Percentiles rank a stretch among this genome's conserved stretches.
Conservation (phyloP, 2,329 filamentous ascomycete species). For the Trichoderma arundinaceum region DNA sequence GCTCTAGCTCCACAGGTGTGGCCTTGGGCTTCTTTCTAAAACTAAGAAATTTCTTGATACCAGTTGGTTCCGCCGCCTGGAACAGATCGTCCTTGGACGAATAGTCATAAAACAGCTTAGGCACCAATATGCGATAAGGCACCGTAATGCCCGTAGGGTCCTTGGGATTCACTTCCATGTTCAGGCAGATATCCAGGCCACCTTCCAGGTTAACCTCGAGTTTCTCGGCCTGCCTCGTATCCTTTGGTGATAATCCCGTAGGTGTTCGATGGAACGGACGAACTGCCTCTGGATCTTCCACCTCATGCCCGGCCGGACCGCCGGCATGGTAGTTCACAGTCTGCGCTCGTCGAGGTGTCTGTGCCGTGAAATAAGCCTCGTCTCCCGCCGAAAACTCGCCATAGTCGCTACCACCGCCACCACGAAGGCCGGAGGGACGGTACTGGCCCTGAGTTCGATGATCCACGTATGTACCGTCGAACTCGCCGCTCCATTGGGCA, state of each 20-base stretch:
- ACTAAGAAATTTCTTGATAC: constrained; percentile 55
- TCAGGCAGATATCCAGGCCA: constrained; percentile 84
- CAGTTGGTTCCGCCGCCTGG: constrained; percentile 41
- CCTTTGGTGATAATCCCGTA: constrained; percentile 69
- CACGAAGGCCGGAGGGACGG: constrained; percentile 45
- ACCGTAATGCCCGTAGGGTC: constrained; percentile 88
- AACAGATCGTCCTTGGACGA: constrained; percentile 49
- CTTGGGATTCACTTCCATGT: constrained; percentile 83
- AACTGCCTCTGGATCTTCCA: constrained; percentile 35
- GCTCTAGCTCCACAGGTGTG: background rate
- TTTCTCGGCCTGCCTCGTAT: constrained; percentile 59
- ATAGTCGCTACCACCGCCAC: constrained; percentile 52
- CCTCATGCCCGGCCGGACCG: constrained; percentile 36
- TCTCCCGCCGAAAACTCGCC: constrained; percentile 62
- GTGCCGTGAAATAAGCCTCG: constrained; percentile 61
- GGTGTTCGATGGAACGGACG: constrained; percentile 69
- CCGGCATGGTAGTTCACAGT: constrained; percentile 39
- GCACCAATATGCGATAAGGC: constrained; percentile 86
- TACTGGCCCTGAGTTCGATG: constrained; percentile 34
- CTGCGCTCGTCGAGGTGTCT: constrained; percentile 43
- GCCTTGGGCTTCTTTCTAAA: constrained; percentile 47
- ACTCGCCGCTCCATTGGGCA: constrained; percentile 56
- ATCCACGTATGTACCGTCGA: constrained; percentile 44
- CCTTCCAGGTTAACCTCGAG: constrained; percentile 77
- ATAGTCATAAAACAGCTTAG: constrained; percentile 70